phyloP scores from a whole-genome alignment of 345 rosid genomes.

The Euphorbia peplus region DNA sequence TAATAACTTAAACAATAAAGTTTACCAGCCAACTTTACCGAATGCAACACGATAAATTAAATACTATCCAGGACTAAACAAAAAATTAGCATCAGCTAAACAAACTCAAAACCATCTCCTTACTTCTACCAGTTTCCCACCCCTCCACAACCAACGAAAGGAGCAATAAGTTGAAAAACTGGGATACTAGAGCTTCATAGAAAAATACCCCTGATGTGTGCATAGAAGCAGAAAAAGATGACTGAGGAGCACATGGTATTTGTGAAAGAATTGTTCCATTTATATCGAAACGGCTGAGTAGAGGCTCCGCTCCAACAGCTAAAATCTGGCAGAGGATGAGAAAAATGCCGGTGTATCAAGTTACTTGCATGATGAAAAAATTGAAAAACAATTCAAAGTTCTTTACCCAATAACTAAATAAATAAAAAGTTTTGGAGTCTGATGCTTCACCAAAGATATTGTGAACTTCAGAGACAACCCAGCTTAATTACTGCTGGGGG shows the following conservation, averaged over 20 bases:
- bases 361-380: not conserved
- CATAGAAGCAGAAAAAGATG: constrained; percentile 72
- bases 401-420: too few species aligned
- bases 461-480: not conserved
- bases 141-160: not conserved
- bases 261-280: constrained; percentile 70
- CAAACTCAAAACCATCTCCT: not conserved
- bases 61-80: not conserved
- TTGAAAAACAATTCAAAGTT: too few species aligned
- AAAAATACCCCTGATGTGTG: constrained; percentile 61
- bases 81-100: too few species aligned
- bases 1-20: not conserved
- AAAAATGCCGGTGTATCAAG: not conserved
- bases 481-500: not conserved
- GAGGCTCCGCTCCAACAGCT: constrained; percentile 82
- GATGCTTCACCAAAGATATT: too few species aligned
- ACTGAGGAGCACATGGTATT: constrained; percentile 77
- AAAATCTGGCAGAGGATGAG: constrained; percentile 54
- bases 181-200: not conserved
- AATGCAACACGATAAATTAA: not conserved
- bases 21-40: not conserved
- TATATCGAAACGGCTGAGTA: constrained; percentile 66
- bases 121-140: not conserved
- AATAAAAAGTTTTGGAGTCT: too few species aligned
- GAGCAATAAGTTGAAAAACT: not conserved